phyloP scores from a whole-genome alignment of 345 rosid species.

The Acer negundo region DNA sequence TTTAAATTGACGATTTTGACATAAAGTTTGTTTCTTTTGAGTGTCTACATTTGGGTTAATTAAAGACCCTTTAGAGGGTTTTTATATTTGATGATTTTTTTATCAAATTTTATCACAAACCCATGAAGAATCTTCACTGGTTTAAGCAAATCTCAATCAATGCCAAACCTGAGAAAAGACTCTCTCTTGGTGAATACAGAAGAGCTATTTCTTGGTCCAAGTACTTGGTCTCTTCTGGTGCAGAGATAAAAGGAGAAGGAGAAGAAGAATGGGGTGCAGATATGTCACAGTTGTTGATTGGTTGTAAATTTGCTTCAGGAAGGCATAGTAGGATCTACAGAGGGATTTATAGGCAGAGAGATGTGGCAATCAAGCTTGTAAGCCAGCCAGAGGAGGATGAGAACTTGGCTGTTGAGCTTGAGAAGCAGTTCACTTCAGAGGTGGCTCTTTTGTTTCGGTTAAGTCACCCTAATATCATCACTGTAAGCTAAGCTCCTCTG shows the following conservation, averaged over 20 bases:
- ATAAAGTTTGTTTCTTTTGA: background rate
- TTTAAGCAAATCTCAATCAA: slow-evolving; percentile 59
- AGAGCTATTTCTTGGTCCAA: slow-evolving; percentile 80
- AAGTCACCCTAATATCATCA: slow-evolving; percentile 64
- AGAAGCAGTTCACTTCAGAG: slow-evolving; percentile 74
- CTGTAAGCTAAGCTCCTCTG: slow-evolving; percentile 39
- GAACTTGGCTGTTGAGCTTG: slow-evolving; percentile 56
- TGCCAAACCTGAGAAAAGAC: slow-evolving; percentile 51
- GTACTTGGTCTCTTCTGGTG: slow-evolving; percentile 77
- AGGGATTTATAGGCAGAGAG: slow-evolving; percentile 69
- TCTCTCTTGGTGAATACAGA: slow-evolving; percentile 70
- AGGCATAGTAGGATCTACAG: slow-evolving; percentile 80
- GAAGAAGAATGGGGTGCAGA: slow-evolving; percentile 79
- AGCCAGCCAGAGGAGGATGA: slow-evolving; percentile 81
- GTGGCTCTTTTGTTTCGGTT: slow-evolving; percentile 63
- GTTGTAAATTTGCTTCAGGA: slow-evolving; percentile 71
- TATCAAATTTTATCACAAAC: slow-evolving; percentile 17
- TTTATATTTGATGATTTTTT: slow-evolving; percentile 34
- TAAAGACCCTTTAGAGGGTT: background rate
- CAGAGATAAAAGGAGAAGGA: slow-evolving; percentile 69
- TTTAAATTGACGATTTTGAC: background rate
- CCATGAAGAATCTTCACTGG: slow-evolving; percentile 63
- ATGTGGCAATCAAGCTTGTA: slow-evolving; percentile 75
- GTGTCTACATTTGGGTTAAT: slow-evolving; percentile 21
- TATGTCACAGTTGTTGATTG: slow-evolving; percentile 73